Evolutionary conservation across 1,139 yeast genomes (phyloP), one percentile per base, ranked within the genome.

Genomic region (Arxiozyma telluris): DNA sequence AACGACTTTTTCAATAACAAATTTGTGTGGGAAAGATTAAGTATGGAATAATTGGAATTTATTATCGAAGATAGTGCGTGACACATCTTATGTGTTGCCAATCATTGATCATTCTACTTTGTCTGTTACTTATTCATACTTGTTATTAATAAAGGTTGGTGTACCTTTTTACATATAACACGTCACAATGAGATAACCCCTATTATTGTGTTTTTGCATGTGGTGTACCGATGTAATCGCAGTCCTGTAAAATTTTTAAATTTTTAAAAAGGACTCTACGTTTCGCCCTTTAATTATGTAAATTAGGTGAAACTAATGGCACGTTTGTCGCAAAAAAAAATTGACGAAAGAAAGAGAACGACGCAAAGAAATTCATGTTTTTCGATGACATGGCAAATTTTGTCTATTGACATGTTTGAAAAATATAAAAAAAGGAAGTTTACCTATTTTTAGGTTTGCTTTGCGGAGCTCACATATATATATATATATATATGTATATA

Each of bases 1-100:
- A 64, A 66, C 50, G 64, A 61, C 12, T 64, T 52, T 43, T 66
- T 60, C 52, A 60, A 58, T 45, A 65, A 67, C 20, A 66, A 65
- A 41, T 65, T 61, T 44, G 58, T 66, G 21, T 66, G 70, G 70
- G 67, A 62, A 34, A 61, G 59, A 50, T 50, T 62, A 30, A 38
- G 25, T 41, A 52, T 47, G 34, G 50, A 49, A 25, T 45, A 17
- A 46, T 18, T 20, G 25, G 12, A 3, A 27, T 30, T 18, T 34
- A 34, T 34, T 34, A 34, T 21, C 12, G 22, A 27, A 45, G 42
- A 27, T 20, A 9, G 18, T 8, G 2, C 23, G 6, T 22, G 12
- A 2, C 6, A 34, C 39, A 34, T 34, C 12, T 34, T 15, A 34
- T 34, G 9, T 4, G 6, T 4, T 12, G n/a, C 12, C 9, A 15